A percentile compares a stretch with the other conserved stretches of the same genome.
Conservation (phyloP, 1,284 basidiomycete genomes). For the Trichosporon coremiiforme region DNA sequence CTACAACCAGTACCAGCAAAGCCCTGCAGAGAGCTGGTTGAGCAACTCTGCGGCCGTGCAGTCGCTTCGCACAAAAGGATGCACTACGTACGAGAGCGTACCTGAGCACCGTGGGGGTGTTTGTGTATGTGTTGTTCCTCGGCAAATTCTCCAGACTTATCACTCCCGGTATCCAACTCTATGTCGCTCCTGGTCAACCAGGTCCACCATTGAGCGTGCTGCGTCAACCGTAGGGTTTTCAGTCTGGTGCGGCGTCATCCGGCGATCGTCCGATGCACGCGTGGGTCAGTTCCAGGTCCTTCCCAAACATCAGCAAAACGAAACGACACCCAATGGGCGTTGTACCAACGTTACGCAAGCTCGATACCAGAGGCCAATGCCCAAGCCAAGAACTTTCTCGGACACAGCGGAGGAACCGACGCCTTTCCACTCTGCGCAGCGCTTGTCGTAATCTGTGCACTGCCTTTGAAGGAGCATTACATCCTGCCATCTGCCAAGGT, state of each 20-base stretch:
- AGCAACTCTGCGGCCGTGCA: background rate
- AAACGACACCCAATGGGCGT: background rate
- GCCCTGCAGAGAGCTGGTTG: background rate
- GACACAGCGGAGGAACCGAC: background rate
- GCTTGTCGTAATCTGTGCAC: background rate
- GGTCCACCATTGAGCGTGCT: background rate
- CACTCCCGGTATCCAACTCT: constrained; percentile 9
- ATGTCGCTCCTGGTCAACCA: background rate
- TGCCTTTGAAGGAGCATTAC: background rate
- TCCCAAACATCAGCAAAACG: background rate
- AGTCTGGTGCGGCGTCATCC: background rate
- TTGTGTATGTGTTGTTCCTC: background rate
- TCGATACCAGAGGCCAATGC: background rate
- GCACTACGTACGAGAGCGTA: background rate
- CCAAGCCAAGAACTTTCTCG: background rate
- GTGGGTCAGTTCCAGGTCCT: background rate
- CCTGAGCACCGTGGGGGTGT: background rate
- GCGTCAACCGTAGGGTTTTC: background rate
- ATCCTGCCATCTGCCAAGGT: background rate
- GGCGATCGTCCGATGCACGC: background rate
- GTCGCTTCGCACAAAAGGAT: background rate
- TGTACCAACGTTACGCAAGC: background rate
- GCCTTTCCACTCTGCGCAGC: no score
- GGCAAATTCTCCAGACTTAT: background rate
- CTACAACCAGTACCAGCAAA: background rate